Percentiles rank a stretch among this genome's conserved stretches.
These are phyloP conservation scores for Geotrichum candidum DNA, from an alignment of 1,139 yeast species.

Conservation along the genomic window DNA sequence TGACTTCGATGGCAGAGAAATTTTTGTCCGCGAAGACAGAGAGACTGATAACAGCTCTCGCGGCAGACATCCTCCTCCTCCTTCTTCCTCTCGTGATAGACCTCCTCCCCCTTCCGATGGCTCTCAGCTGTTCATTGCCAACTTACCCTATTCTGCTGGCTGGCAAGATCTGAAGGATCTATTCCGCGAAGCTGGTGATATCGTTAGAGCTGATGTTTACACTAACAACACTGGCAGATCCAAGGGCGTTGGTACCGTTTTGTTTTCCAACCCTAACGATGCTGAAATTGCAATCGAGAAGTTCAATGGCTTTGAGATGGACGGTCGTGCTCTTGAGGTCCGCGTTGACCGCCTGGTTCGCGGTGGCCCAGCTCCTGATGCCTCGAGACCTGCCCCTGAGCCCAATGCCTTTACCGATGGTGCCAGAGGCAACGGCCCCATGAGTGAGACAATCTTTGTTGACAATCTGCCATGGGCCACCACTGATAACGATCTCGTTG, in stretches of 20 bases:
- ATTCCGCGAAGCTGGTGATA: slow-evolving; percentile 70
- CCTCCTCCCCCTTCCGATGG: slow-evolving; percentile 24
- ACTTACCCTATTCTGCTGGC: slow-evolving; percentile 70
- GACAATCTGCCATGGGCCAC: slow-evolving; percentile 86
- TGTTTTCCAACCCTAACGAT: slow-evolving; percentile 77
- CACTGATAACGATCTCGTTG: slow-evolving; percentile 74
- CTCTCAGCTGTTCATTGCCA: slow-evolving; percentile 72
- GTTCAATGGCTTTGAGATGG: slow-evolving; percentile 89
- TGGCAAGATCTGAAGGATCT: slow-evolving; percentile 86
- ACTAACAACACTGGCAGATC: slow-evolving; percentile 68
- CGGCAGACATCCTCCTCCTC: slow-evolving; percentile 23
- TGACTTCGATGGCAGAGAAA: slow-evolving; percentile 67
- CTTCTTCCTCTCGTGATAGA: slow-evolving; percentile 17
- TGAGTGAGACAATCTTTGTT: slow-evolving; percentile 59
- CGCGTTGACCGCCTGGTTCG: slow-evolving; percentile 42
- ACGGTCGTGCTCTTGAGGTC: slow-evolving; percentile 84
- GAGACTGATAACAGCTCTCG: slow-evolving; percentile 29
- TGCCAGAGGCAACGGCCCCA: slow-evolving; percentile 60
- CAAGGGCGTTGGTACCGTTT: slow-evolving; percentile 84
- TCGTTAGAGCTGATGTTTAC: slow-evolving; percentile 75
- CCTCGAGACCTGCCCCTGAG: slow-evolving; percentile 17
- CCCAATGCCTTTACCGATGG: slow-evolving; percentile 51
- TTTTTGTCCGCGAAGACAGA: slow-evolving; percentile 71
- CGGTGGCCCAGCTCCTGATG: slow-evolving; percentile 38
- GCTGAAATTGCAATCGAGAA: slow-evolving; percentile 87